Percentiles rank a stretch among this genome's conserved stretches.
Conservation (phyloP, 163 green algal genomes). For the Smithsoniella earleae region DNA sequence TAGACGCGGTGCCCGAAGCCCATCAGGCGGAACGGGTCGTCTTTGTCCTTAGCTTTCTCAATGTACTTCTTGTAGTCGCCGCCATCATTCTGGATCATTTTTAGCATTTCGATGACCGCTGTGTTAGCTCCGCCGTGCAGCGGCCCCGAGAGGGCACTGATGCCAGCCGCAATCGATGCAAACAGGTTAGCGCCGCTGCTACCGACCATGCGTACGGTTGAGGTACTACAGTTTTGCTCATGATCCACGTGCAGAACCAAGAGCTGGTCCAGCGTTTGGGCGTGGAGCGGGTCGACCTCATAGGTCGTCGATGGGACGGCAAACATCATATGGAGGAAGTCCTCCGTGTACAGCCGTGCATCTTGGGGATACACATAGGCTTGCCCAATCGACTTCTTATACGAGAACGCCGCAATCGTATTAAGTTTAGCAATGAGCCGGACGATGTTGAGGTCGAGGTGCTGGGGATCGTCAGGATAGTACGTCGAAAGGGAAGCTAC, state of each 20-base stretch:
- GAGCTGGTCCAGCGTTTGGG: no score
- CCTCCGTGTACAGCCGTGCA: conserved; percentile 79
- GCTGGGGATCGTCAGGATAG: conserved; percentile 87
- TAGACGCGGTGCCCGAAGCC: conserved; percentile 97
- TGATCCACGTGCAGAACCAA: no score
- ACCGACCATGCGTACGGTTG: no score
- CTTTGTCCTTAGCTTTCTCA: no score
- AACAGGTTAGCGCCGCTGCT: conserved; percentile 95
- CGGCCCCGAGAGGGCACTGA: conserved; percentile 90
- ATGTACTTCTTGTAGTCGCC: no score
- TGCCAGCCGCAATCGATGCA: conserved; percentile 64
- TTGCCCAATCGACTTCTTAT: conserved; percentile 80
- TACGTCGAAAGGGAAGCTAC: conserved; percentile 68
- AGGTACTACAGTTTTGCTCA: no score
- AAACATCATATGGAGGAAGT: conserved; percentile 94
- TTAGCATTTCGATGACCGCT: no score
- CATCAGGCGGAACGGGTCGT: no score
- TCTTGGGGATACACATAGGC: conserved; percentile 64
- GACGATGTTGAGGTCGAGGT: conserved; percentile 96
- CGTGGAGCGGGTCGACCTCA: no score
- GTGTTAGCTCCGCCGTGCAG: conserved; percentile 98
- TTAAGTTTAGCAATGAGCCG: conserved; percentile 78
- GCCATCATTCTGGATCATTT: no score
- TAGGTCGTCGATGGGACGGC: no score
- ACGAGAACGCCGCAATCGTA: conserved; percentile 85